A percentile compares a stretch with the other conserved stretches of the same genome.
Conservation (phyloP, 495 filamentous ascomycete genomes). For the Talaromyces proteolyticus region DNA sequence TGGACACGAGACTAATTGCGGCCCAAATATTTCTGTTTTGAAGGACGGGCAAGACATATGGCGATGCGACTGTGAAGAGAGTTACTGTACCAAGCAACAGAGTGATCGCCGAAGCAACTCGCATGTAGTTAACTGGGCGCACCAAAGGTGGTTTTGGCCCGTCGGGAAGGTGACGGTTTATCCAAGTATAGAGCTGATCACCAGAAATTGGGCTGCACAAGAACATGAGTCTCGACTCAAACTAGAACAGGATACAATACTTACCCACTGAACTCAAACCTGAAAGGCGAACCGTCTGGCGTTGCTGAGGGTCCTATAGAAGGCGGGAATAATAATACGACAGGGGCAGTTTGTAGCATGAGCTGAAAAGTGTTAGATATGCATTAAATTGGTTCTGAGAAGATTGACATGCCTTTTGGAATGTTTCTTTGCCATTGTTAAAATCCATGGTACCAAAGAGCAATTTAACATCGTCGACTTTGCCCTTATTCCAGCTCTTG, state of each 20-base stretch:
- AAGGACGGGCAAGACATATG: constrained; percentile 78
- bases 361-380: constrained; percentile 45
- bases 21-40: constrained; percentile 94
- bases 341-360: constrained; percentile 89
- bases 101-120: constrained; percentile 62
- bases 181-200: constrained; percentile 72
- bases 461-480: constrained; percentile 61
- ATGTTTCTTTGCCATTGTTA: constrained; percentile 72
- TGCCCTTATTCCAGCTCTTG: constrained; percentile 81
- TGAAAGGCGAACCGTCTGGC: constrained; percentile 57
- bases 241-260: constrained; percentile 10
- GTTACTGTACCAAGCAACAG: constrained; percentile 61
- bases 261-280: constrained; percentile 89
- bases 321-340: constrained; percentile 83
- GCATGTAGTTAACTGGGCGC: constrained; percentile 83
- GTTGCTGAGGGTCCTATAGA: constrained; percentile 80
- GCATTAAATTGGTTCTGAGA: not conserved
- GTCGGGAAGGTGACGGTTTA: constrained; percentile 69
- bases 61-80: constrained; percentile 66
- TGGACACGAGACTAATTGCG: constrained; percentile 77
- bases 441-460: constrained; percentile 90
- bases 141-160: constrained; percentile 67
- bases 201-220: constrained; percentile 61
- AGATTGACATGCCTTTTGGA: constrained; percentile 63
- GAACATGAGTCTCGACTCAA: constrained; percentile 1